Base-by-base conservation (phyloP, 2,329 filamentous ascomycete species). In the Curvularia lunata region DNA sequence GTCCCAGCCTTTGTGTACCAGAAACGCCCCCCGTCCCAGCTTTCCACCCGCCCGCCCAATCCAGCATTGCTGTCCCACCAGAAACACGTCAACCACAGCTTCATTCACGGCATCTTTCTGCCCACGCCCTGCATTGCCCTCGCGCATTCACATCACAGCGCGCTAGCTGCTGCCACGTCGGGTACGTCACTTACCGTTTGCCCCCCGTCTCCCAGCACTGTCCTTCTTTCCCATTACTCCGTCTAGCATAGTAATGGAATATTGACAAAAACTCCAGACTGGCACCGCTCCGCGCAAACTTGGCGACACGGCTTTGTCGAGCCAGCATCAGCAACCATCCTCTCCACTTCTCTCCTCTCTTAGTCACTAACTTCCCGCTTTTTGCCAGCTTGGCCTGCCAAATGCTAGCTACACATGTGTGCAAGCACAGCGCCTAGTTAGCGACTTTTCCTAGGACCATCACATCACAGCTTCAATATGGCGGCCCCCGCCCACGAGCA, bases 201-300 rank as follows among this genome's bases (percentile, higher is more conserved):
- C 67, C 63, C 40, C 28, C 58, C 59, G 50, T 61, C 56, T 54
- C 50, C 59, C 48, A 55, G 58, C 64, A 57, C 71, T 73, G 73
- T 73, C 69, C 67, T 71, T 40, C 48, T 51, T 42, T 67, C 69
- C 69, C 59, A 52, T 58, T 53, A 53, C 58, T 58, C 58, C 49
- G 63, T 67, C 63, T 59, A 69, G 56, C 69, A 74, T 63, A 67
- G 63, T 66, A 71, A 68, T 71, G 67, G 72, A 66, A 70, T 48
- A 28, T 43, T 42, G 46, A 42, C 40, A 42, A 42, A n/a, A 23
- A 23, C 8, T 46, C 52, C 25, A 52, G 42, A 41, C 41, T 40
- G n/a, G 38, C 40, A 47, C 19, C n/a, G 18, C 25, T 49, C 62
- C 58, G 53, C 57, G 63, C 51, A 64, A 70, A 57, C 65, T 59